phyloP scores from a whole-genome alignment of 2,329 filamentous ascomycete genomes.

The Graphium sp. region DNA sequence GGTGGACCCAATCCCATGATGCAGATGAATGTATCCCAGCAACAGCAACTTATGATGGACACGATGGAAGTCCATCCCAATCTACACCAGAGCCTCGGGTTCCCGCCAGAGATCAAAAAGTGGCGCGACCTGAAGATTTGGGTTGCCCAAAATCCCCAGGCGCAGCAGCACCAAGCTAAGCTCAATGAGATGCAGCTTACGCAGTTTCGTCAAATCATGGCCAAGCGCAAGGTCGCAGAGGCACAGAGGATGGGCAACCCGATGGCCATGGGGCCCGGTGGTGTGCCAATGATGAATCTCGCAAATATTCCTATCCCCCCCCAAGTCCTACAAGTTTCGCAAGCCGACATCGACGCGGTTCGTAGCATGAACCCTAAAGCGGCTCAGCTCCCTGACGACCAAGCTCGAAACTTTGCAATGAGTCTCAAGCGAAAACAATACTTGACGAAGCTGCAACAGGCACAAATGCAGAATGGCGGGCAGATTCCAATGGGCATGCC shows the following conservation, averaged over 20 bases:
- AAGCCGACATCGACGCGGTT: slow-evolving; percentile 10
- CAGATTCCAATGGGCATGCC: neutral
- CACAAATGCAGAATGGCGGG: slow-evolving; percentile 6
- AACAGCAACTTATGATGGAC: slow-evolving; percentile 25
- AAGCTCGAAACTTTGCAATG: slow-evolving; percentile 6
- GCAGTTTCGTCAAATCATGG: slow-evolving; percentile 19
- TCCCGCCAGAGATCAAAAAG: slow-evolving; percentile 27
- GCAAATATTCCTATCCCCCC: slow-evolving; percentile 4
- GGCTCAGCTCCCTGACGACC: slow-evolving; percentile 6
- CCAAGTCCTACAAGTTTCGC: slow-evolving; percentile 9
- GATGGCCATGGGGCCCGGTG: slow-evolving; percentile 1
- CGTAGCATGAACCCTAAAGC: slow-evolving; percentile 9
- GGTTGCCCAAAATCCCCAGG: slow-evolving; percentile 17
- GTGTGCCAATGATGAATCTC: neutral
- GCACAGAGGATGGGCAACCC: slow-evolving; percentile 4
- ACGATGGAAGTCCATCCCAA: slow-evolving; percentile 25
- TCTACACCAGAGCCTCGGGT: slow-evolving; percentile 14
- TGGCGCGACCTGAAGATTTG: slow-evolving; percentile 29
- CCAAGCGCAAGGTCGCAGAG: slow-evolving; percentile 12
- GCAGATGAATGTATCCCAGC: too few relatives aligned
- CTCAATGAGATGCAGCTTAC: slow-evolving; percentile 17
- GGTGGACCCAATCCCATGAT: too few relatives aligned
- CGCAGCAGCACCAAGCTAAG: slow-evolving; percentile 13
- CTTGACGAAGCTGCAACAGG: slow-evolving; percentile 6
- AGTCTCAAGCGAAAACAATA: slow-evolving; percentile 5